Conservation (phyloP, 2,329 filamentous ascomycete genomes). For the Epicoccum nigrum region DNA sequence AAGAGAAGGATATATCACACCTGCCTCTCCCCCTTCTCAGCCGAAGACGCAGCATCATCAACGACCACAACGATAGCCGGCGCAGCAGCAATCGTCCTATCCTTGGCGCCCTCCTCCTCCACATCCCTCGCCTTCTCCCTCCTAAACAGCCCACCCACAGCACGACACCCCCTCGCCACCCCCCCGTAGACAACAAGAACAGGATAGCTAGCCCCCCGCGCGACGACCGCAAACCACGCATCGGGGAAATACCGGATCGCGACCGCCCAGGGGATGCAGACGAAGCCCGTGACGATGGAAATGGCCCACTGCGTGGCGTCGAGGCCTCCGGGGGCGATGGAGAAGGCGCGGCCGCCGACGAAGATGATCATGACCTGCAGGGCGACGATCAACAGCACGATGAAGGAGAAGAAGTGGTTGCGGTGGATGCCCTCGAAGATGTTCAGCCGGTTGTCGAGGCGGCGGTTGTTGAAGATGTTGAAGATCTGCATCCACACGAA, state of each 20-base stretch:
- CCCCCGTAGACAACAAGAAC: conserved; percentile 30
- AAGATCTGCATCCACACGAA: conserved; percentile 78
- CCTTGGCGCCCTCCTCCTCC: conserved; percentile 26
- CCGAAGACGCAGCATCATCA: not conserved
- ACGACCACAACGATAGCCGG: conserved; percentile 27
- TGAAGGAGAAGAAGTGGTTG: conserved; percentile 64
- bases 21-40: conserved; percentile 3
- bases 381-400: conserved; percentile 64
- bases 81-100: conserved; percentile 21
- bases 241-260: conserved; percentile 61
- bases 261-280: conserved; percentile 61
- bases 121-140: conserved; percentile 18
- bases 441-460: conserved; percentile 67
- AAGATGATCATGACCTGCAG: conserved; percentile 65
- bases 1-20: too few species aligned
- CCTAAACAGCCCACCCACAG: conserved; percentile 24
- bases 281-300: conserved; percentile 56
- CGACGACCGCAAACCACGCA: conserved; percentile 35
- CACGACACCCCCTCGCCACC: conserved; percentile 16
- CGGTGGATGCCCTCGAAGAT: conserved; percentile 63
- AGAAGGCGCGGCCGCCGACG: conserved; percentile 62
- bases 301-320: conserved; percentile 67
- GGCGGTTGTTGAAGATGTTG: conserved; percentile 70
- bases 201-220: conserved; percentile 28
- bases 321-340: conserved; percentile 54